A percentile compares a stretch with the other conserved stretches of the same genome.
phyloP scores from a whole-genome alignment of 495 filamentous ascomycete species.

The Parachaetomium inaequale region DNA sequence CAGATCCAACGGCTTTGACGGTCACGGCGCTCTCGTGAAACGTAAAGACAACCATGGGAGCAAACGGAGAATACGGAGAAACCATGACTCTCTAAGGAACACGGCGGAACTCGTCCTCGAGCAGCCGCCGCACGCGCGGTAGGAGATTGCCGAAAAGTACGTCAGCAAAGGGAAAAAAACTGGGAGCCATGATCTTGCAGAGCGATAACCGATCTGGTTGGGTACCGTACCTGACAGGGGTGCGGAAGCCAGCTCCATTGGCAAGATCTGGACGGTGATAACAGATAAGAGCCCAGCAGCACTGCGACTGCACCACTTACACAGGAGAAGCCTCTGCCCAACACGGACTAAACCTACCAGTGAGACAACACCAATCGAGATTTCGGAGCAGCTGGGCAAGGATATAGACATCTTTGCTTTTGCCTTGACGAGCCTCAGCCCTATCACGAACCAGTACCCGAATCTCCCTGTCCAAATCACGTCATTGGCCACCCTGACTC shows the following conservation, averaged over 20 bases:
- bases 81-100: not conserved
- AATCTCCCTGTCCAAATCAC: not conserved
- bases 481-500: not conserved
- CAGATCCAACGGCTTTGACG: constrained; percentile 6
- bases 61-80: not conserved
- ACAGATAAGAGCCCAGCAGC: not conserved
- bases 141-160: not conserved
- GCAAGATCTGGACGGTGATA: not conserved
- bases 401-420: not conserved
- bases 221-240: too few species aligned
- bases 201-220: too few species aligned
- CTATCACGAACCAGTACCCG: not conserved
- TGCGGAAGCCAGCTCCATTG: not conserved
- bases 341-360: not conserved
- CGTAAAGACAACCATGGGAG: not conserved
- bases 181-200: too few species aligned
- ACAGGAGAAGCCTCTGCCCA: not conserved
- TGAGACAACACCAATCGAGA: not conserved
- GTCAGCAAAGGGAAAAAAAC: not conserved
- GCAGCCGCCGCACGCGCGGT: constrained; percentile 8
- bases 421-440: not conserved
- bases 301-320: not conserved
- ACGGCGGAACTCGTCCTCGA: not conserved
- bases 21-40: not conserved
- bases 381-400: not conserved